phyloP scores from a whole-genome alignment of 129 eudicot genomes.

The Kitagawia praeruptora region DNA sequence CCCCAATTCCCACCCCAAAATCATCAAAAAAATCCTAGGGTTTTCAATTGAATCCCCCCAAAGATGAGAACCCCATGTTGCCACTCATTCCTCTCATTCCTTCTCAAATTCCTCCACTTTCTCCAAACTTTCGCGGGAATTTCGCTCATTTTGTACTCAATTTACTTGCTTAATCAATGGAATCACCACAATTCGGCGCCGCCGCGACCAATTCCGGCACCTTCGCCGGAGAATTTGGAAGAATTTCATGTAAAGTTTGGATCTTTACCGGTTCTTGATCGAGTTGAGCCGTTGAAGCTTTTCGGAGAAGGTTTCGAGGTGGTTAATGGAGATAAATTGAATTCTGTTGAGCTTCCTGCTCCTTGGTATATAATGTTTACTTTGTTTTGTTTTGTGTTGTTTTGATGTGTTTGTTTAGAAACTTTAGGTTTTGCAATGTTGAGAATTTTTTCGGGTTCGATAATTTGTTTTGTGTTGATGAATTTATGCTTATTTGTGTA shows the following conservation, averaged over 20 bases:
- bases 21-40: neutral
- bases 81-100: constrained; percentile 44
- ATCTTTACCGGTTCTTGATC: constrained; percentile 20
- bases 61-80: constrained; percentile 46
- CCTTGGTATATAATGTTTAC: constrained; percentile 42
- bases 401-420: neutral
- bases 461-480: neutral
- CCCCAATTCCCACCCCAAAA: neutral
- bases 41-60: neutral
- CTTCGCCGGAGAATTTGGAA: constrained; percentile 20
- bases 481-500: neutral
- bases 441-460: neutral
- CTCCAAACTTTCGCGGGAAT: constrained; percentile 54
- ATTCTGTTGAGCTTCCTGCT: constrained; percentile 42
- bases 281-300: neutral
- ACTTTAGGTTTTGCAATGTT: neutral
- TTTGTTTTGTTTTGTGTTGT: neutral
- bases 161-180: constrained; percentile 56
- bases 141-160: constrained; percentile 53
- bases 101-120: constrained; percentile 62
- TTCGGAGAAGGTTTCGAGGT: constrained; percentile 7
- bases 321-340: constrained; percentile 15
- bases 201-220: constrained; percentile 29
- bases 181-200: constrained; percentile 32
- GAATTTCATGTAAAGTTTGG: neutral